Evolutionary conservation across 2,329 filamentous ascomycete species (phyloP).

Genomic region (Westerdykella ornata): DNA sequence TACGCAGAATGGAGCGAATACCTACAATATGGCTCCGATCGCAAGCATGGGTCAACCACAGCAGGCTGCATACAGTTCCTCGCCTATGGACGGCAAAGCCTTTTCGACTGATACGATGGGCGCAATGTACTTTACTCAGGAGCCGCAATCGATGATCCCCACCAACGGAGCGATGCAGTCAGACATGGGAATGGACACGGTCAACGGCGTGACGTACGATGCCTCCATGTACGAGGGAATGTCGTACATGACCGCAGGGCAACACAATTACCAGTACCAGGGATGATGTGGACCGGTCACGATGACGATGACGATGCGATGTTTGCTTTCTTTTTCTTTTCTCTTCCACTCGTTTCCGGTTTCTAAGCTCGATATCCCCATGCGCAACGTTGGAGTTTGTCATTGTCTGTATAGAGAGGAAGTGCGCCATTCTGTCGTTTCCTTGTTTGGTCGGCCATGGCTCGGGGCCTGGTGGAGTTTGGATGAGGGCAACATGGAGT

Average conservation of each 20-base stretch:
- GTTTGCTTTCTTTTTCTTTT: slow-evolving; percentile 5
- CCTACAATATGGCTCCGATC: slow-evolving; percentile 25
- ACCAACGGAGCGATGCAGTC: slow-evolving; percentile 13
- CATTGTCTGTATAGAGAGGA: no score
- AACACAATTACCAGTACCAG: slow-evolving; percentile 30
- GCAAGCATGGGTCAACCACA: slow-evolving; percentile 23
- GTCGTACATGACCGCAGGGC: slow-evolving; percentile 25
- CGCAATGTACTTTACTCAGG: slow-evolving; percentile 26
- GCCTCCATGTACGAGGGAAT: slow-evolving; percentile 27
- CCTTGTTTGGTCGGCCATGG: no score
- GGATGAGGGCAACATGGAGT: no score
- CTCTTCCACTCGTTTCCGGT: slow-evolving; percentile 4
- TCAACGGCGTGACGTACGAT: slow-evolving; percentile 26
- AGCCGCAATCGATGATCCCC: slow-evolving; percentile 19
- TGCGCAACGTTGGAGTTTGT: slow-evolving; percentile 2
- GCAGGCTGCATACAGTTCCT: slow-evolving; percentile 27
- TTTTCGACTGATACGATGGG: slow-evolving; percentile 21
- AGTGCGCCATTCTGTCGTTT: no score
- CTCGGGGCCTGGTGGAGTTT: no score
- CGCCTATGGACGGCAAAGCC: slow-evolving; percentile 31
- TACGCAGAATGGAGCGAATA: slow-evolving; percentile 18
- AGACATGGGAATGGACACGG: slow-evolving; percentile 21
- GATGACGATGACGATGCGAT: slow-evolving; percentile 1
- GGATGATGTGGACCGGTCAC: slow-evolving; percentile 13
- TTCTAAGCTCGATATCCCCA: slow-evolving; percentile 14